phyloP scores from a whole-genome alignment of 2,329 filamentous ascomycete species.

The Colletotrichum sidae region DNA sequence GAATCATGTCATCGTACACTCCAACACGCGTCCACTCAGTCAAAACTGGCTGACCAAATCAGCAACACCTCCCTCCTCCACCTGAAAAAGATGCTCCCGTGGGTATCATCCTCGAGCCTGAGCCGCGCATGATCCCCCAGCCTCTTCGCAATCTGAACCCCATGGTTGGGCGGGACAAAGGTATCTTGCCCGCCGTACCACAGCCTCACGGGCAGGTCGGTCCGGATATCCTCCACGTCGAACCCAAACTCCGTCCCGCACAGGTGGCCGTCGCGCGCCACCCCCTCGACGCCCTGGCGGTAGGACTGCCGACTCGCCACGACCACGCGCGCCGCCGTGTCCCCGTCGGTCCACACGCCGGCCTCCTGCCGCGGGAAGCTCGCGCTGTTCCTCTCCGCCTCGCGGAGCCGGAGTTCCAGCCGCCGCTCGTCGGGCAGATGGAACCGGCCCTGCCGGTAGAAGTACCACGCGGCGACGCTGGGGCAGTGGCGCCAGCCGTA shows the following conservation, averaged over 20 bases:
- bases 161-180: constrained; percentile 32
- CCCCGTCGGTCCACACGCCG: constrained; percentile 23
- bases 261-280: constrained; percentile 27
- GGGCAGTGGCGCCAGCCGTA: constrained; percentile 35
- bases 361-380: constrained; percentile 9
- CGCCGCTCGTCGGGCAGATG: constrained; percentile 27
- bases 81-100: constrained; percentile 34
- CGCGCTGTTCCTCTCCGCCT: constrained; percentile 25
- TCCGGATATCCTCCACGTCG: constrained; percentile 25
- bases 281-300: constrained; percentile 31
- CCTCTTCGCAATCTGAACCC: constrained; percentile 28
- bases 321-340: constrained; percentile 26
- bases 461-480: constrained; percentile 30
- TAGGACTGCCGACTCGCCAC: constrained; percentile 29
- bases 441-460: constrained; percentile 10
- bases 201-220: constrained; percentile 20
- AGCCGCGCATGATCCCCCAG: constrained; percentile 17
- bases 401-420: constrained; percentile 13
- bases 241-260: constrained; percentile 32
- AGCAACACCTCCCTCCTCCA: constrained; percentile 22
- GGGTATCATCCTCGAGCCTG: constrained; percentile 32
- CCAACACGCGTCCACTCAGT: too few species aligned
- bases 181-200: constrained; percentile 35
- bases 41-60: constrained; percentile 8
- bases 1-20: too few species aligned